Evolutionary conservation across 768 basidiomycete genomes (phyloP).

Genomic region (Mycena galericulata): DNA sequence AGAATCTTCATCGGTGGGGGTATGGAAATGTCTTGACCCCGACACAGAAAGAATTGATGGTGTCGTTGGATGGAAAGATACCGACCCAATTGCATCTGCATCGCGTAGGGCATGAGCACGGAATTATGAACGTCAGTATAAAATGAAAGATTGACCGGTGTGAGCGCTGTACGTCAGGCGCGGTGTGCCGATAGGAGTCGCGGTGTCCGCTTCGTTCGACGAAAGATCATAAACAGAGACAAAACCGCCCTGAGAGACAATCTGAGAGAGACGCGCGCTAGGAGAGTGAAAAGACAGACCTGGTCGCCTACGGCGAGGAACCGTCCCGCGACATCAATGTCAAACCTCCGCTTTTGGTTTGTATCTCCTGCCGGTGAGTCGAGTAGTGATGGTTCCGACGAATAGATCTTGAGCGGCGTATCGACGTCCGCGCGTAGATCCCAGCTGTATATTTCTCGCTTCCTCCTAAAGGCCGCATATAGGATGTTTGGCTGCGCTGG

Average conservation of each 20-base stretch:
- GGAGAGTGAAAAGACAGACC: slow-evolving; percentile 53
- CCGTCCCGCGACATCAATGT: slow-evolving; percentile 75
- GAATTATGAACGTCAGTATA: background rate
- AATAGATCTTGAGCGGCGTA: slow-evolving; percentile 54
- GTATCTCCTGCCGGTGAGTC: slow-evolving; percentile 47
- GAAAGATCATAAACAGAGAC: slow-evolving; percentile 69
- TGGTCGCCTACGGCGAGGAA: slow-evolving; percentile 77
- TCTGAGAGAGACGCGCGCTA: background rate
- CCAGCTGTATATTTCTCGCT: slow-evolving; percentile 74
- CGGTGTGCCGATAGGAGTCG: no score
- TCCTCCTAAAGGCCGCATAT: slow-evolving; percentile 83
- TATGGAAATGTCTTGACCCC: slow-evolving; percentile 84
- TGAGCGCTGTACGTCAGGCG: slow-evolving; percentile 68
- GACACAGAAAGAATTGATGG: slow-evolving; percentile 73
- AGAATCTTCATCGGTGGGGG: no score
- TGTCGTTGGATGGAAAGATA: slow-evolving; percentile 76
- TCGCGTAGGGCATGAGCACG: no score
- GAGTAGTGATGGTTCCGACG: slow-evolving; percentile 30
- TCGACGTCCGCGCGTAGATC: slow-evolving; percentile 75
- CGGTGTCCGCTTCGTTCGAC: background rate
- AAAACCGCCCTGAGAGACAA: slow-evolving; percentile 62
- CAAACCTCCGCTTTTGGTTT: slow-evolving; percentile 86
- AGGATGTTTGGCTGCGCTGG: slow-evolving; percentile 76
- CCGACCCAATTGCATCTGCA: slow-evolving; percentile 79
- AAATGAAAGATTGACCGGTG: slow-evolving; percentile 56